Conservation (phyloP, 2,329 filamentous ascomycete species). For the Fusarium palustre region DNA sequence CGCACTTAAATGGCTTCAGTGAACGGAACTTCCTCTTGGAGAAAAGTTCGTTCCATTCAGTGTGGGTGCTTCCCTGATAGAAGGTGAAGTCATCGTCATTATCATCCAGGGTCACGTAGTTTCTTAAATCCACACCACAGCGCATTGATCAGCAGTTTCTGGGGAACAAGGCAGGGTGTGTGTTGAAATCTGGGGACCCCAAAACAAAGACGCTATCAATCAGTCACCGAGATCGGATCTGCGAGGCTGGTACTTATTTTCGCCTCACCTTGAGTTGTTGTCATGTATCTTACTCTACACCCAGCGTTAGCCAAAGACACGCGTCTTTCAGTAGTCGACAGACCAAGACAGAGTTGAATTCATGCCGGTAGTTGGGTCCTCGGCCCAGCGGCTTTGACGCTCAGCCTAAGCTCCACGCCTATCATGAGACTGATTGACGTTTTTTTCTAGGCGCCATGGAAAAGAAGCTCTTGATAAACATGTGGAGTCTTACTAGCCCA, state of each 20-base stretch:
- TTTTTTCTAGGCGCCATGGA: slow-evolving; percentile 28
- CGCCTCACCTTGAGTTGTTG: slow-evolving; percentile 25
- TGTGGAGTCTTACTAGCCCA: slow-evolving; percentile 21
- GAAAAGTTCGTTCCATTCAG: slow-evolving; percentile 5
- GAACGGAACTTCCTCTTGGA: slow-evolving; percentile 24
- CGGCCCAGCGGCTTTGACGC: slow-evolving; percentile 44
- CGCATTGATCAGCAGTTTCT: slow-evolving; percentile 26
- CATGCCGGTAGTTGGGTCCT: slow-evolving; percentile 38
- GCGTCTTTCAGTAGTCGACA: slow-evolving; percentile 1
- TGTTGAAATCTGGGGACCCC: slow-evolving; percentile 35
- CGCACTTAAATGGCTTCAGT: not conserved
- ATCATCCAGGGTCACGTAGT: slow-evolving; percentile 10
- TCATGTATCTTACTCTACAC: slow-evolving; percentile 22
- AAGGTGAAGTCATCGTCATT: slow-evolving; percentile 30
- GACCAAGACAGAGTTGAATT: slow-evolving; percentile 8
- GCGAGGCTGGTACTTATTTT: slow-evolving; percentile 15
- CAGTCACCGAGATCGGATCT: slow-evolving; percentile 35
- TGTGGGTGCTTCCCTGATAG: slow-evolving; percentile 17
- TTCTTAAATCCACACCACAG: slow-evolving; percentile 28
- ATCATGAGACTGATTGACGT: slow-evolving; percentile 19
- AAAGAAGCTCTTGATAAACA: slow-evolving; percentile 22
- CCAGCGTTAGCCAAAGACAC: slow-evolving; percentile 14
- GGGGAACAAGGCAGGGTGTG: slow-evolving; percentile 35
- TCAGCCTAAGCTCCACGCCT: slow-evolving; percentile 32
- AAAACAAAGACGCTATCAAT: slow-evolving; percentile 1